Percentiles rank a stretch among this genome's conserved stretches.
phyloP scores from a whole-genome alignment of 2,329 filamentous ascomycete species.

The Aspergillus unguis region DNA sequence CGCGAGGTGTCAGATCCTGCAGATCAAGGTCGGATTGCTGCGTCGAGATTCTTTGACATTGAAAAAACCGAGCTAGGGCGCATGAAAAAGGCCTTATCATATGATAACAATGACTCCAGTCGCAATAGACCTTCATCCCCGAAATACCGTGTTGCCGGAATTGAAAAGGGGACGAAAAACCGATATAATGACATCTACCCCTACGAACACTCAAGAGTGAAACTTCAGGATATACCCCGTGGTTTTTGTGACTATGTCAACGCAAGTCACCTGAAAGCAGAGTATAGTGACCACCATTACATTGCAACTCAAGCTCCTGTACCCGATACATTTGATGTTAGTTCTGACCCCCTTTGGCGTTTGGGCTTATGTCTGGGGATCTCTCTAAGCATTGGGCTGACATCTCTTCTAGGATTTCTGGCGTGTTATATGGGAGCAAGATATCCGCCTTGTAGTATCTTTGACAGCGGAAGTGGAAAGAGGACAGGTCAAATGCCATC shows the following conservation, averaged over 20 bases:
- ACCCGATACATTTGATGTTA: slow-evolving; percentile 83
- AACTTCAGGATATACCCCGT: slow-evolving; percentile 63
- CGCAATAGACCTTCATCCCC: slow-evolving; percentile 38
- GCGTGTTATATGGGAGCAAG: slow-evolving; percentile 96
- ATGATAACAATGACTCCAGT: slow-evolving; percentile 53
- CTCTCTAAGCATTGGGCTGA: slow-evolving; percentile 3
- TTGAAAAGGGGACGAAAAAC: slow-evolving; percentile 94
- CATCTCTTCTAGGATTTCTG: slow-evolving; percentile 73
- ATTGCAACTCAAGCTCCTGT: slow-evolving; percentile 94
- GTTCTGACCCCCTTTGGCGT: slow-evolving; percentile 29
- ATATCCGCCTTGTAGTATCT: slow-evolving; percentile 93
- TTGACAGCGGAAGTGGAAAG: slow-evolving; percentile 91
- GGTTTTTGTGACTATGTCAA: slow-evolving; percentile 92
- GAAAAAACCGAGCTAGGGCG: slow-evolving; percentile 82
- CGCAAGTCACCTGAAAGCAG: slow-evolving; percentile 78
- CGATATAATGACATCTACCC: slow-evolving; percentile 97
- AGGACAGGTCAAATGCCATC: slow-evolving; percentile 89
- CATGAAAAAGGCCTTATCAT: slow-evolving; percentile 79
- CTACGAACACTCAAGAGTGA: slow-evolving; percentile 89
- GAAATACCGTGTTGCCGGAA: slow-evolving; percentile 74
- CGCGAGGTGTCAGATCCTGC: slow-evolving; percentile 61
- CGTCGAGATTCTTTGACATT: slow-evolving; percentile 77
- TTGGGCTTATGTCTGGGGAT: not conserved
- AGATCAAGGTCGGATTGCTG: slow-evolving; percentile 75
- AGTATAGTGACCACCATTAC: slow-evolving; percentile 82